phyloP scores from a whole-genome alignment of 2,329 filamentous ascomycete genomes.

The Botryotinia narcissicola region DNA sequence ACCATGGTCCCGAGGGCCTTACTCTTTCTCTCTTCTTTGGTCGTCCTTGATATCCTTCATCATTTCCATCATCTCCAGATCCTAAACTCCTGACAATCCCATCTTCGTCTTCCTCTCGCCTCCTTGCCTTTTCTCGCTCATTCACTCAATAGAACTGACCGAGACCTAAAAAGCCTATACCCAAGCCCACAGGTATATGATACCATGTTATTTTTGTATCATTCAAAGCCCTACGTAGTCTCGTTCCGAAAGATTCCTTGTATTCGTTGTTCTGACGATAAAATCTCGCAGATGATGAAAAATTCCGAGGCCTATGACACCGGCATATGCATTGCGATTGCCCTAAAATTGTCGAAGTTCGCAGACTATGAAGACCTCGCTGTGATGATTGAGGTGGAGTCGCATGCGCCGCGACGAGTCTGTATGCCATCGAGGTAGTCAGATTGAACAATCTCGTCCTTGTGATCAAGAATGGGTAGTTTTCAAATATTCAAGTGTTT shows the following conservation, averaged over 20 bases:
- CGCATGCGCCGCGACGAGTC: conserved; percentile 3
- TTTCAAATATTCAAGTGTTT: not conserved
- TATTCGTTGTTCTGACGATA: conserved; percentile 32
- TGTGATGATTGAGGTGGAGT: not conserved
- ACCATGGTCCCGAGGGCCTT: conserved; percentile 66
- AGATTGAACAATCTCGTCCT: not conserved
- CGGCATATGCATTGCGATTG: conserved; percentile 26
- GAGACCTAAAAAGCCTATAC: conserved; percentile 64
- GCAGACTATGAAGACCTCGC: not conserved
- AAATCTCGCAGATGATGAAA: conserved; percentile 34
- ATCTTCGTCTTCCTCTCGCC: conserved; percentile 41
- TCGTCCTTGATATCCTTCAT: conserved; percentile 45
- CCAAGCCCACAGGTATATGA: conserved; percentile 66
- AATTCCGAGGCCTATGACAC: conserved; percentile 29
- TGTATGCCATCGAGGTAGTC: conserved; percentile 9
- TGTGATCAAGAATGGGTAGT: conserved; percentile 3
- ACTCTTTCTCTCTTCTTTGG: conserved; percentile 53
- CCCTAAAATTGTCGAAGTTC: conserved; percentile 14
- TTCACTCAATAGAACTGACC: conserved; percentile 63
- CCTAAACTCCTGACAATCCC: conserved; percentile 30
- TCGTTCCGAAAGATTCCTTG: conserved; percentile 36
- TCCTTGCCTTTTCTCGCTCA: conserved; percentile 46
- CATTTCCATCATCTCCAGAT: conserved; percentile 38
- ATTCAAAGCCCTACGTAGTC: conserved; percentile 56
- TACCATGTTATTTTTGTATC: conserved; percentile 69